A percentile compares a stretch with the other conserved stretches of the same genome.
These are phyloP conservation scores for Astrocystis sublimbata DNA, from an alignment of 495 filamentous ascomycete genomes.

Conservation along the genomic window DNA sequence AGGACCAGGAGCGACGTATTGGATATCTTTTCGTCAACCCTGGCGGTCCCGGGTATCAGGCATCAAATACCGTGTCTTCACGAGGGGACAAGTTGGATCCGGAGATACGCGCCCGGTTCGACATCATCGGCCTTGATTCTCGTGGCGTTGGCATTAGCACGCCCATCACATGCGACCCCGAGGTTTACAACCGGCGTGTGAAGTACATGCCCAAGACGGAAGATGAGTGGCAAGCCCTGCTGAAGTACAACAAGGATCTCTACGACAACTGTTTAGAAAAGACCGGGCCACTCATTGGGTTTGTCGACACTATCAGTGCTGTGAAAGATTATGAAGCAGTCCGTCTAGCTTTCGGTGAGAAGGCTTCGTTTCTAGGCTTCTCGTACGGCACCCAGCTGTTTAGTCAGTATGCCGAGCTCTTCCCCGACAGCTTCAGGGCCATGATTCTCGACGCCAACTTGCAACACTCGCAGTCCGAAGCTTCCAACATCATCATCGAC, in stretches of 20 bases:
- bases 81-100: constrained; percentile 19
- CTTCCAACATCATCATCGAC: constrained; percentile 32
- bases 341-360: constrained; percentile 40
- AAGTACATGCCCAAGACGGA: constrained; percentile 34
- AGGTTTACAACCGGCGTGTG: constrained; percentile 36
- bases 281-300: constrained; percentile 37
- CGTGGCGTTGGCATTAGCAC: constrained; percentile 40
- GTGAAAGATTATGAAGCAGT: constrained; percentile 47
- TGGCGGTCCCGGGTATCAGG: constrained; percentile 38
- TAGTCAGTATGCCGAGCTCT: constrained; percentile 41
- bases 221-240: constrained; percentile 31
- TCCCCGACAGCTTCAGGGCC: constrained; percentile 31
- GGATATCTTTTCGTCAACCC: constrained; percentile 43
- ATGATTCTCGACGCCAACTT: constrained; percentile 36
- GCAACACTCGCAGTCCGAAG: constrained; percentile 37
- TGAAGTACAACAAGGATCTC: constrained; percentile 35
- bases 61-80: constrained; percentile 20
- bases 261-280: constrained; percentile 39
- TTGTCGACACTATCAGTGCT: constrained; percentile 45
- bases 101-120: constrained; percentile 30
- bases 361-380: constrained; percentile 41
- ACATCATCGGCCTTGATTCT: constrained; percentile 35
- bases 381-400: constrained; percentile 60
- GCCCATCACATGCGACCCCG: constrained; percentile 40
- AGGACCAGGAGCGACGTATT: constrained; percentile 29